phyloP scores from a whole-genome alignment of 257 asterid genomes.

The Ocimum tenuiflorum region DNA sequence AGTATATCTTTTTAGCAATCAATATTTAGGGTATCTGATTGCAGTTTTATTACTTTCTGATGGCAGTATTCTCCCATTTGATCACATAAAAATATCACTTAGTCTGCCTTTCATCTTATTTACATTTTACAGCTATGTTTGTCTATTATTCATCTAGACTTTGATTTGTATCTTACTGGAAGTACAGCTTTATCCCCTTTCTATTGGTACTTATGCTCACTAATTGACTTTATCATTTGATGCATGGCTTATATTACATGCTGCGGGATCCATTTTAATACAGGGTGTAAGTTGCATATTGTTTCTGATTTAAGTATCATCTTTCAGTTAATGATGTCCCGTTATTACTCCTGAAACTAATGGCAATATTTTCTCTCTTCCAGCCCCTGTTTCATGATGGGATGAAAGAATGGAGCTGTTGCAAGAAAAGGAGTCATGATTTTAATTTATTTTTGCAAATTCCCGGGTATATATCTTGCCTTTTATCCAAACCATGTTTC shows the following conservation, averaged over 20 bases:
- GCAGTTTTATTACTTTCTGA: neutral
- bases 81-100: neutral
- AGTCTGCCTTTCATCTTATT: neutral
- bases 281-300: constrained; percentile 39
- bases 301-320: neutral
- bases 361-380: constrained; percentile 5
- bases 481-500: neutral
- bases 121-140: neutral
- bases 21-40: neutral
- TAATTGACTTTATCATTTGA: constrained; percentile 14
- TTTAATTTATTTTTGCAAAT: constrained; percentile 76
- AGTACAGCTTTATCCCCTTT: no score
- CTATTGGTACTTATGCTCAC: constrained; percentile 12
- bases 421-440: constrained; percentile 93
- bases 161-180: neutral
- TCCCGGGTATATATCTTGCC: constrained; percentile 43
- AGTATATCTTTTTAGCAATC: neutral
- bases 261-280: constrained; percentile 17
- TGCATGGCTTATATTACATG: constrained; percentile 14
- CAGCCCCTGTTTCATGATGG: constrained; percentile 97
- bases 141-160: neutral
- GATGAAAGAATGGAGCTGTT: constrained; percentile 97
- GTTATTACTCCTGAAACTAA: constrained; percentile 3
- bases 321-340: neutral
- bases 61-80: neutral